Evolutionary conservation across 2,329 filamentous ascomycete genomes (phyloP).

Genomic region (Pestalotiopsis sp.): DNA sequence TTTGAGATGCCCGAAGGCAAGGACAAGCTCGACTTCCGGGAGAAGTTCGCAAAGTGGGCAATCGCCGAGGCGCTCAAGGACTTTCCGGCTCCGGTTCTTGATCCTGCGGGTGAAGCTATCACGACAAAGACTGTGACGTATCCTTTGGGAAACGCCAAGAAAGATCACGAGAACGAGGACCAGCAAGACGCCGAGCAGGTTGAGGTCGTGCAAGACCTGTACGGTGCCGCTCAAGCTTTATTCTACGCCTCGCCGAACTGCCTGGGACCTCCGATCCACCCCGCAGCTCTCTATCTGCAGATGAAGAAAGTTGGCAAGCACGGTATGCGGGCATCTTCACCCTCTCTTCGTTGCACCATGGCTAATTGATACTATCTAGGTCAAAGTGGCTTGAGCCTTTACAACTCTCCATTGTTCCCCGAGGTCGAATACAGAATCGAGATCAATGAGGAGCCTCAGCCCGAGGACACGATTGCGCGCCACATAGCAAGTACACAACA

Average conservation of each 20-base stretch:
- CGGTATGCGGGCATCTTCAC: constrained; percentile 11
- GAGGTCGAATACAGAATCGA: constrained; percentile 13
- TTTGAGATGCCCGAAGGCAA: not conserved
- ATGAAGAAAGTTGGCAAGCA: constrained; percentile 27
- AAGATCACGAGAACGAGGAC: not conserved
- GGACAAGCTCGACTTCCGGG: constrained; percentile 13
- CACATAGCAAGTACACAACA: no score
- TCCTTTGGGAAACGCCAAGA: not conserved
- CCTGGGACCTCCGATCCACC: constrained; percentile 28
- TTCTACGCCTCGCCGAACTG: constrained; percentile 27
- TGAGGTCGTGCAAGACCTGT: constrained; percentile 20
- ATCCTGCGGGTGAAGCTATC: constrained; percentile 22
- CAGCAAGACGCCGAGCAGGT: constrained; percentile 4
- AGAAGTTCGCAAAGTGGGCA: constrained; percentile 22
- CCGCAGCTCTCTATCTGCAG: constrained; percentile 25
- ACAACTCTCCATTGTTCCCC: constrained; percentile 27
- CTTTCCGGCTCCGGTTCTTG: constrained; percentile 16
- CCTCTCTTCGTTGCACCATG: not conserved
- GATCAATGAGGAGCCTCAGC: not conserved
- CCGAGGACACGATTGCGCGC: no score
- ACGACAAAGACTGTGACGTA: constrained; percentile 13
- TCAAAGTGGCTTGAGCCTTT: constrained; percentile 22
- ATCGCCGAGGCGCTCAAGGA: constrained; percentile 22
- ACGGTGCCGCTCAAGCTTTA: constrained; percentile 24
- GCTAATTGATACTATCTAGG: not conserved